Percentiles rank a stretch among this genome's conserved stretches.
phyloP scores from a whole-genome alignment of 2,329 filamentous ascomycete species.

The Penicillium hordei region DNA sequence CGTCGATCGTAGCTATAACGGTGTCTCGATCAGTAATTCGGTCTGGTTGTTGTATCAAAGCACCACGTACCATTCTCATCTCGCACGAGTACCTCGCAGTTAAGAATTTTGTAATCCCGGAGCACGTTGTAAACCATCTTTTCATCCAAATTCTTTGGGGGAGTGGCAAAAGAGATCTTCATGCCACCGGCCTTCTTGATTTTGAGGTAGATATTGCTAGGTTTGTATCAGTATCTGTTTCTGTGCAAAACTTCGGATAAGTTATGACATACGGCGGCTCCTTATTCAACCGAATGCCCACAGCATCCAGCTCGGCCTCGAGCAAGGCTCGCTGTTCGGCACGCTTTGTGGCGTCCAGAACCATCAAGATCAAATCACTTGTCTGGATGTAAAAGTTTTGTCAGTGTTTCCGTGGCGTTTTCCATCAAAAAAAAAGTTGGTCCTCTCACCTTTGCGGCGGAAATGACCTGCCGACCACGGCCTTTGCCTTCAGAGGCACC shows the following conservation, averaged over 20 bases:
- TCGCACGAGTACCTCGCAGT: conserved; percentile 91
- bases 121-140: conserved; percentile 98
- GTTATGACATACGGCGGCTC: conserved; percentile 71
- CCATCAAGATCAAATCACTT: conserved; percentile 94
- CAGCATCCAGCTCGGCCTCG: conserved; percentile 89
- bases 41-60: not conserved
- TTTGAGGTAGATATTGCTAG: conserved; percentile 94
- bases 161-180: conserved; percentile 93
- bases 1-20: conserved; percentile 77
- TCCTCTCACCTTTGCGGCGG: conserved; percentile 71
- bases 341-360: conserved; percentile 93
- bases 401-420: not conserved
- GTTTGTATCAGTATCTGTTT: not conserved
- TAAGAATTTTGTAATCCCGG: conserved; percentile 97
- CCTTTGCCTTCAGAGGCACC: conserved; percentile 95
- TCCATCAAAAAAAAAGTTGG: not conserved
- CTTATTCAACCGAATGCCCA: conserved; percentile 89
- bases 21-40: not conserved
- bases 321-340: conserved; percentile 87
- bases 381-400: conserved; percentile 52
- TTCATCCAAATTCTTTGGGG: conserved; percentile 89
- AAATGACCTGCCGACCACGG: conserved; percentile 92
- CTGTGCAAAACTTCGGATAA: not conserved
- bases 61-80: conserved; percentile 70
- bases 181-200: conserved; percentile 93